Evolutionary conservation across 345 rosid genomes (phyloP), one percentile per base, ranked within the genome.

Genomic region (Syzygium aromaticum): DNA sequence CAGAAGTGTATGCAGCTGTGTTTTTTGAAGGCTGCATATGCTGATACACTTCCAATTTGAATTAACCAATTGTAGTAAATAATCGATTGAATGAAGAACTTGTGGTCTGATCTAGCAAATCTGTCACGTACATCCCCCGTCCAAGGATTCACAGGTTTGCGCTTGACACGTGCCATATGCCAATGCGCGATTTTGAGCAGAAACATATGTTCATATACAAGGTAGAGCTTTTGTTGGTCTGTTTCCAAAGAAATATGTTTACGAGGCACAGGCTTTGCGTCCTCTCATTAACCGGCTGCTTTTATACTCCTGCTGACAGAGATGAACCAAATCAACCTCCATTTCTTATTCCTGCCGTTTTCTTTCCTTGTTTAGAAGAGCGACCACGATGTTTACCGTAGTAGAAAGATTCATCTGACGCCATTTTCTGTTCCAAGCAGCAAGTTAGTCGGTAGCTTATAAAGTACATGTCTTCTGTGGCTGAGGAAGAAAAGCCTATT

Each of bases 21-120:
- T 93, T 93, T 93, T 93, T 67, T 54, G 6, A 51, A 93, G 89
- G 95, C 94, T 90, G 87, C 88, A 77, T 78, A 86, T 56, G 88
- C 84, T 61, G 77, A 38, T 80, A 23, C 86, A 51, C 78, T 64
- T 33, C 87, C 49, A 73, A 33, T 38, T 73, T 73, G 23, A 73
- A 73, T 38, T 73, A 38, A 38, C 49, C 23, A 11, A 25, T 5
- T 67, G 11, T 22, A 88, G 91, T 91, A 89, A 87, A 89, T 92
- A 90, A 86, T 87, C 78, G 51, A 82, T 87, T 54, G 38, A 27
- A 67, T 54, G 49, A 52, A 46, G 73, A 49, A 40, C 54, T 21
- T 21, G 27, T 30, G 85, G 54, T 53, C 63, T 23, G 46, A 73
- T 73, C 82, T 38, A 73, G 27, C 82, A 73, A 49, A 10, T 19